Evolutionary conservation across 345 rosid genomes (phyloP).

Genomic region (Clausena lansium): DNA sequence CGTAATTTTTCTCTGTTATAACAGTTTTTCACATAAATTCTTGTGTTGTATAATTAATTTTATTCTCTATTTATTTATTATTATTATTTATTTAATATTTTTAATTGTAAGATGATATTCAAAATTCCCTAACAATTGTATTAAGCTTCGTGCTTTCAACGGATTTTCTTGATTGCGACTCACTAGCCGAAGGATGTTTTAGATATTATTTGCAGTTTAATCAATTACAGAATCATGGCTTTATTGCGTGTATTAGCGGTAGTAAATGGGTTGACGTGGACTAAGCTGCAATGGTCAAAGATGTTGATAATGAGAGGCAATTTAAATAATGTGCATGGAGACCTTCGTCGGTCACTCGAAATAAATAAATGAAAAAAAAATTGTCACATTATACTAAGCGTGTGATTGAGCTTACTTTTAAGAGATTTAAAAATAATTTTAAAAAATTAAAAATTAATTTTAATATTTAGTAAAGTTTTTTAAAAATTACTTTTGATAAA

Average conservation of each 20-base stretch:
- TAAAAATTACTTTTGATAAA: too few species aligned
- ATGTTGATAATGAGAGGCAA: not conserved
- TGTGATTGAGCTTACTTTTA: fast-evolving
- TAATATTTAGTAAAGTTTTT: too few species aligned
- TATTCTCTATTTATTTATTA: too few species aligned
- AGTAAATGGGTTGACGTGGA: not conserved
- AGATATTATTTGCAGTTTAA: not conserved
- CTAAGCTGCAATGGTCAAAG: not conserved
- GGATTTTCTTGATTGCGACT: not conserved
- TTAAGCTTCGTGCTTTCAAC: not conserved
- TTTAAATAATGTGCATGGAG: not conserved
- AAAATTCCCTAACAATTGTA: too few species aligned
- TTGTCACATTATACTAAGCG: not conserved
- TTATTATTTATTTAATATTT: too few species aligned
- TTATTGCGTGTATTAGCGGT: not conserved
- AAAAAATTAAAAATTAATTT: too few species aligned
- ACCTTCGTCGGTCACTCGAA: not conserved
- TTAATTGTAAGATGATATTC: too few species aligned
- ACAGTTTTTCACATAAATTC: too few species aligned
- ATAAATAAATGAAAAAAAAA: not conserved
- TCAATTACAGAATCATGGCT: not conserved
- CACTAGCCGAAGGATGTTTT: not conserved
- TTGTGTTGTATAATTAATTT: too few species aligned
- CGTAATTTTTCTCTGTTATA: too few species aligned
- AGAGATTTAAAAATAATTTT: too few species aligned